Evolutionary conservation across 352 stramenopile genomes (phyloP).

Genomic region (Phytophthora sansomeana): DNA sequence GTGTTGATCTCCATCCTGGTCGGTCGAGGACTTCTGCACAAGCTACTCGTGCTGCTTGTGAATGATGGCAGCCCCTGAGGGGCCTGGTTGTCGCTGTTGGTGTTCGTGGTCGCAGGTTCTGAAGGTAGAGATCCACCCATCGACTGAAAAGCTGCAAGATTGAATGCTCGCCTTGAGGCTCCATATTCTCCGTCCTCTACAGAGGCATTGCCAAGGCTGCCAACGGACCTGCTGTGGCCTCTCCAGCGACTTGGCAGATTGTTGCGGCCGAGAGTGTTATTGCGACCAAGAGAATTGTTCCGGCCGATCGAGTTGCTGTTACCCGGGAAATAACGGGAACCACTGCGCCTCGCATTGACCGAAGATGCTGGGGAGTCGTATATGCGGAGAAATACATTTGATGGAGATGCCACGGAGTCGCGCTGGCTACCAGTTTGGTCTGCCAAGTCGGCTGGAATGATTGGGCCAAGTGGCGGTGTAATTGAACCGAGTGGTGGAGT

Average conservation of each 20-base stretch:
- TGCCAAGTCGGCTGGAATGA: background rate
- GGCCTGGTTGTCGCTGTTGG: conserved; percentile 16
- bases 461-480: conserved; percentile 22
- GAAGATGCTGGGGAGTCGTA: conserved; percentile 69
- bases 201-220: conserved; percentile 22
- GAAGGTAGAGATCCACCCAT: conserved; percentile 11
- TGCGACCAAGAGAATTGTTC: conserved; percentile 26
- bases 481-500: background rate
- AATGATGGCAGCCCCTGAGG: conserved; percentile 39
- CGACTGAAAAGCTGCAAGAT: conserved; percentile 65
- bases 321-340: conserved; percentile 10
- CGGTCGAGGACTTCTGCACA: conserved; percentile 30
- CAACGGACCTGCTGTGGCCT: conserved; percentile 28
- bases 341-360: conserved; percentile 8
- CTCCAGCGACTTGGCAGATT: conserved; percentile 19
- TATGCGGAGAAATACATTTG: conserved; percentile 70
- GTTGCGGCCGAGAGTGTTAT: conserved; percentile 25
- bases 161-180: conserved; percentile 47
- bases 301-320: conserved; percentile 26
- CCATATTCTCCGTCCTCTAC: conserved; percentile 45
- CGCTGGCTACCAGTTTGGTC: conserved; percentile 4
- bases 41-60: conserved; percentile 35
- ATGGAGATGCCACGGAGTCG: conserved; percentile 41
- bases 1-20: conserved; percentile 31
- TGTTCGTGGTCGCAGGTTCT: conserved; percentile 19